A percentile compares a stretch with the other conserved stretches of the same genome.
Conservation (phyloP, 1,139 yeast genomes). For the Tardiomyces digboiensis region DNA sequence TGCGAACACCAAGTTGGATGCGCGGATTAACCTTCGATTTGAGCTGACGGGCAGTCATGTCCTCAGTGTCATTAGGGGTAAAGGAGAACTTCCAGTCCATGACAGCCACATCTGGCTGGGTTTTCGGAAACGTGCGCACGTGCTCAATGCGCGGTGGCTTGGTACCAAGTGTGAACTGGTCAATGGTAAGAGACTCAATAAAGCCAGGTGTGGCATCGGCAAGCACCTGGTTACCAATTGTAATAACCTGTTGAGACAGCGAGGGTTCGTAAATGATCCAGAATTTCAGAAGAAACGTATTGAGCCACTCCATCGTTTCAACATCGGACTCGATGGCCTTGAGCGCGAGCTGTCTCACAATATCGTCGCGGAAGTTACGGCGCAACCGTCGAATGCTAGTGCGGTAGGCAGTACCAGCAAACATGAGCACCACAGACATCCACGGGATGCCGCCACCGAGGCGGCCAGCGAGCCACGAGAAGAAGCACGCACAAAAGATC, state of each 20-base stretch:
- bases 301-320: conserved; percentile 94
- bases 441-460: conserved; percentile 73
- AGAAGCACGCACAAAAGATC: conserved; percentile 51
- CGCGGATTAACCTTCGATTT: conserved; percentile 78
- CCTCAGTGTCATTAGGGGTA: conserved; percentile 83
- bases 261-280: conserved; percentile 91
- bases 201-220: conserved; percentile 73
- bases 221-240: conserved; percentile 73
- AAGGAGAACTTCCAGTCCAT: conserved; percentile 94
- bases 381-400: conserved; percentile 78
- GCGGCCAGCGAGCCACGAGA: conserved; percentile 76
- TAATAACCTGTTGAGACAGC: conserved; percentile 77
- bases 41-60: conserved; percentile 73
- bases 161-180: conserved; percentile 83
- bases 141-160: conserved; percentile 90
- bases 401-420: conserved; percentile 61
- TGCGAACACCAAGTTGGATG: conserved; percentile 33
- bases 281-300: conserved; percentile 76
- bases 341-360: conserved; percentile 79
- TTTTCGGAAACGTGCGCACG: conserved; percentile 81
- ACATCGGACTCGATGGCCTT: conserved; percentile 76
- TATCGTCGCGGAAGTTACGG: conserved; percentile 59
- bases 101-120: conserved; percentile 84
- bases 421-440: conserved; percentile 57
- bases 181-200: conserved; percentile 73